These are phyloP conservation scores for Alnus glutinosa DNA, from an alignment of 306 rosid genomes.

Conservation along the genomic window DNA sequence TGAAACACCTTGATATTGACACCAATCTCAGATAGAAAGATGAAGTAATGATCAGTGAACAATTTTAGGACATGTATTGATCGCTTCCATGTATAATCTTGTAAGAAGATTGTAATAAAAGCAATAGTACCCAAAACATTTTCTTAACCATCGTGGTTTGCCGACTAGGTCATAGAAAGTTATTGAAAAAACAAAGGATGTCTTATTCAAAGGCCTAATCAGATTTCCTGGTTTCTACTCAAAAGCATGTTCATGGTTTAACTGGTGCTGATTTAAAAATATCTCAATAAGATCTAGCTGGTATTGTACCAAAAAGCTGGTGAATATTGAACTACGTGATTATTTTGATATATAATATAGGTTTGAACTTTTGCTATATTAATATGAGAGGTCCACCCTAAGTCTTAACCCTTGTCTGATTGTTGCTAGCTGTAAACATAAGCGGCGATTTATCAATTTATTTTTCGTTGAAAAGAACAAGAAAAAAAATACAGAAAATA, in stretches of 20 bases:
- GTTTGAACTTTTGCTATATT: too few species aligned
- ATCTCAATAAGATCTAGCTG: conserved; percentile 1
- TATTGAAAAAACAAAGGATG: not conserved
- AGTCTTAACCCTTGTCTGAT: not conserved
- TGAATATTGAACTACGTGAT: not conserved
- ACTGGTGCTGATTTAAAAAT: conserved; percentile 18
- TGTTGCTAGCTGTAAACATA: not conserved
- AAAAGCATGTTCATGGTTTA: conserved; percentile 13
- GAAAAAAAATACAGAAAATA: not conserved
- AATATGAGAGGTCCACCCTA: too few species aligned
- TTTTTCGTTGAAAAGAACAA: not conserved
- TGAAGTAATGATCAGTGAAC: not conserved
- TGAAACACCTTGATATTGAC: not conserved
- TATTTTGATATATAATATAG: not conserved
- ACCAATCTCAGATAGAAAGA: not conserved
- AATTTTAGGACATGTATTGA: not conserved
- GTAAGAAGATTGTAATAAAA: too few species aligned
- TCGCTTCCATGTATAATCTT: too few species aligned
- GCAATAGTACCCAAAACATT: too few species aligned
- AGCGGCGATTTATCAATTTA: not conserved
- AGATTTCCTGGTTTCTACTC: conserved; percentile 31
- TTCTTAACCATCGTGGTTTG: not conserved
- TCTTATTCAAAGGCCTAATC: conserved; percentile 24
- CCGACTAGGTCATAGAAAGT: not conserved
- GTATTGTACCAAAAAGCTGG: not conserved